Conservation (phyloP, 345 rosid species). For the Iberis pinnata region DNA sequence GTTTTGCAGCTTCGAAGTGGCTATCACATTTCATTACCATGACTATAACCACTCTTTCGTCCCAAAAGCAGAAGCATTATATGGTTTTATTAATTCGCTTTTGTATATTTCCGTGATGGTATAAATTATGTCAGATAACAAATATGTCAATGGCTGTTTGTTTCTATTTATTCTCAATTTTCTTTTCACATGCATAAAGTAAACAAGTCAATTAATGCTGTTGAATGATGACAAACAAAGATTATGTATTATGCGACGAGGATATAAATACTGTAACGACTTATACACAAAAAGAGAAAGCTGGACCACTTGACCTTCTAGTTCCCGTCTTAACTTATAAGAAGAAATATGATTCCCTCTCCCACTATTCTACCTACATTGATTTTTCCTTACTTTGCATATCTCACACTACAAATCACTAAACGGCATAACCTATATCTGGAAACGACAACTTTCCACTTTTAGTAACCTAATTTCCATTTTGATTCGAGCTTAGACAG, state of each 20-base stretch:
- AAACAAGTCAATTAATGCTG: neutral
- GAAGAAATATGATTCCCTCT: neutral
- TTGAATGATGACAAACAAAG: neutral
- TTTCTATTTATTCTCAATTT: no score
- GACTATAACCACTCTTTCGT: no score
- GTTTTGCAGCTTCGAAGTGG: no score
- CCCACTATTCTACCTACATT: slow-evolving; percentile 5
- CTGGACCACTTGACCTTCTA: neutral
- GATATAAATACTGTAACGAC: neutral
- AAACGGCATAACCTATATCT: neutral
- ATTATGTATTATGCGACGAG: neutral
- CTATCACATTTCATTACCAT: no score
- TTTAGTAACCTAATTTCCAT: neutral
- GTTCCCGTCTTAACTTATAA: neutral
- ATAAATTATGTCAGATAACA: no score
- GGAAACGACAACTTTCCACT: neutral
- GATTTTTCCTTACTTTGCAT: neutral
- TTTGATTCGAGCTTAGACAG: neutral
- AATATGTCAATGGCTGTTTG: no score
- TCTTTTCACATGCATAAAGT: neutral
- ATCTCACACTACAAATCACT: neutral
- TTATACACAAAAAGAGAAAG: neutral
- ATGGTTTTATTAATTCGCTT: no score
- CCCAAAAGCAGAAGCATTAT: no score
- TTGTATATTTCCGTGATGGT: no score